Base-by-base conservation (phyloP, 176 grass and related monocot genomes). In the Aegilops tauschii region DNA sequence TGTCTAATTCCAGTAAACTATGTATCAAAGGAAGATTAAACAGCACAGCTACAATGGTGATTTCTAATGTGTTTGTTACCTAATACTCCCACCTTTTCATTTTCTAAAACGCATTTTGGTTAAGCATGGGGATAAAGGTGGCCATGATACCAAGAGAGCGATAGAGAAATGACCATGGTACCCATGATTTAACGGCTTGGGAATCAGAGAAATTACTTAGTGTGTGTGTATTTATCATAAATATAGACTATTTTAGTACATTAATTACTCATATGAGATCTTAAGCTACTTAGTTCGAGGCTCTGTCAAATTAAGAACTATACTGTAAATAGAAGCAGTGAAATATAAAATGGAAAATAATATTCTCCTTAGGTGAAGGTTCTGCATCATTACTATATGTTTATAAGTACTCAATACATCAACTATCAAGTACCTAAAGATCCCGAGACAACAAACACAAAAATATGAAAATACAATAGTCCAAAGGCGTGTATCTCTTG, bases 281-380 rank as follows among this genome's bases (percentile, higher is more conserved):
- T 40, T 77, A 70, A 70, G 35, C 28, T 82, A 72, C n/a, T 64
- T 78, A 82, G 16, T 69, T 69, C 18, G 25, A 80, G 73, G 73
- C 31, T 59, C 35, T 54, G 56, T 0, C 28, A 76, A 18, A 29
- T 61, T 58, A 25, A 68, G 21, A 52, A 71, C 8, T 76, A 81
- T 71, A 61, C 5, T 68, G 17, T 5, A 71, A 71, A 71, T 76
- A 56, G 30, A 73, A 47, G 12, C 35, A 18, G 61, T 50, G 23
- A 86, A 80, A 34, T 52, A 35, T 47, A 52, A 65, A 90, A 37
- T 16, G 73, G 12, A 70, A 70, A 68, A 37, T 50, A 76, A 76
- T 59, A 83, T 45, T 61, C n/a, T 77, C 28, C 39, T 18, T 59
- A 52, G 29, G 59, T 69, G 30, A 69, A 69, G 67, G 32, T 40